Evolutionary conservation across 1,284 basidiomycete genomes (phyloP).

Genomic region (Tylopilus sp.): DNA sequence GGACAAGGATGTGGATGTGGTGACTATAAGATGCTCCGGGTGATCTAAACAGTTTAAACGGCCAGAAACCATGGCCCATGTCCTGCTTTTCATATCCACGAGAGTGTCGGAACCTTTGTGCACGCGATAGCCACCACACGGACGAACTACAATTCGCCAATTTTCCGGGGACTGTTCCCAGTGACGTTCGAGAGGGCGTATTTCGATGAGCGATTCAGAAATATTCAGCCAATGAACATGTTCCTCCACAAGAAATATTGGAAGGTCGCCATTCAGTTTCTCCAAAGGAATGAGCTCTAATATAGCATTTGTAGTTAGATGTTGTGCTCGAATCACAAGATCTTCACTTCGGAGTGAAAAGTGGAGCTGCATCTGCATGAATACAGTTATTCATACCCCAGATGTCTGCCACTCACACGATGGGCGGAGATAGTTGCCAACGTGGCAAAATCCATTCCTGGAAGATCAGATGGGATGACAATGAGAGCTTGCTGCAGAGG

Average conservation of each 20-base stretch:
- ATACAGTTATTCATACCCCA: background rate
- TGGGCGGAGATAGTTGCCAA: conserved; percentile 32
- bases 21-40: background rate
- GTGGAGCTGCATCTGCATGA: conserved; percentile 31
- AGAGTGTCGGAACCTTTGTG: conserved; percentile 21
- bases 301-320: conserved; percentile 2
- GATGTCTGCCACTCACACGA: conserved; percentile 25
- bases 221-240: conserved; percentile 51
- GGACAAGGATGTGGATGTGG: background rate
- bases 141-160: conserved; percentile 12
- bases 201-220: conserved; percentile 39
- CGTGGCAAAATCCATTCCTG: conserved; percentile 51
- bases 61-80: conserved; percentile 40
- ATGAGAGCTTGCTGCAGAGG: conserved; percentile 47
- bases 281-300: conserved; percentile 50
- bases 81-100: conserved; percentile 42
- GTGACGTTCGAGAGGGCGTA: conserved; percentile 42
- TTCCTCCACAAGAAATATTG: conserved; percentile 40
- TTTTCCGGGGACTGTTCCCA: conserved; percentile 28
- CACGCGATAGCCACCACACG: conserved; percentile 11
- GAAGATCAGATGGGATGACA: conserved; percentile 47
- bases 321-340: conserved; percentile 34
- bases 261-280: conserved; percentile 47
- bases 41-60: conserved; percentile 35
- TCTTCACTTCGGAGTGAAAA: conserved; percentile 36